A percentile compares a stretch with the other conserved stretches of the same genome.
Conservation (phyloP, 179 eudicot genomes). For the Heliamphora pulchella region DNA sequence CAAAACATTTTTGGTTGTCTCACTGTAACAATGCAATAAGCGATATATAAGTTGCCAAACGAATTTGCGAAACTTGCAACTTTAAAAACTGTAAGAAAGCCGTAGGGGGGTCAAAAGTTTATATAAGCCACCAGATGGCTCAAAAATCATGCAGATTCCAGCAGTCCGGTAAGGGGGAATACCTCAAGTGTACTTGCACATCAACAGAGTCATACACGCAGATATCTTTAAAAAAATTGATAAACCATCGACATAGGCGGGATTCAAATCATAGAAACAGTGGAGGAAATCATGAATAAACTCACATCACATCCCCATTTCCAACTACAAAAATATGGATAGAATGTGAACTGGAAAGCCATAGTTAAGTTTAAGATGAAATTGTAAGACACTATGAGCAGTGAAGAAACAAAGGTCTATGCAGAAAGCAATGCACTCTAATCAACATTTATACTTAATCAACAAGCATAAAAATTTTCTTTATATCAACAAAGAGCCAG, state of each 20-base stretch:
- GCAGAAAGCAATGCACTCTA: not conserved
- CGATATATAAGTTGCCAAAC: not conserved
- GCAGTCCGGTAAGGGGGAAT: not conserved
- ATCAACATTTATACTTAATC: not conserved
- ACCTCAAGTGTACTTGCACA: not conserved
- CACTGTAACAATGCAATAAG: slow-evolving; percentile 47
- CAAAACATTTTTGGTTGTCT: slow-evolving; percentile 76
- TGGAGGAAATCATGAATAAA: too few relatives aligned
- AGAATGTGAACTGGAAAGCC: not conserved
- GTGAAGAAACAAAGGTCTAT: not conserved
- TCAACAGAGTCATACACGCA: not conserved
- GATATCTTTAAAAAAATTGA: not conserved
- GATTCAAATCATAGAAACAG: not conserved
- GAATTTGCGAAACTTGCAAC: too few relatives aligned
- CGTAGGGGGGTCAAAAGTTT: too few relatives aligned
- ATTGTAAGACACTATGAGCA: not conserved
- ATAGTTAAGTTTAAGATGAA: not conserved
- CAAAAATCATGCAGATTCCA: not conserved
- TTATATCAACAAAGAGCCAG: not conserved
- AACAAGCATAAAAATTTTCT: not conserved
- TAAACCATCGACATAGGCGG: not conserved
- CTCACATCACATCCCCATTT: not conserved
- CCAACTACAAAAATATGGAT: not conserved
- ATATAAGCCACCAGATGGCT: too few relatives aligned
- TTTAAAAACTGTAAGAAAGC: too few relatives aligned